Evolutionary conservation across 805 yeast genomes (phyloP).

Genomic region (Schwanniomyces yamadae): DNA sequence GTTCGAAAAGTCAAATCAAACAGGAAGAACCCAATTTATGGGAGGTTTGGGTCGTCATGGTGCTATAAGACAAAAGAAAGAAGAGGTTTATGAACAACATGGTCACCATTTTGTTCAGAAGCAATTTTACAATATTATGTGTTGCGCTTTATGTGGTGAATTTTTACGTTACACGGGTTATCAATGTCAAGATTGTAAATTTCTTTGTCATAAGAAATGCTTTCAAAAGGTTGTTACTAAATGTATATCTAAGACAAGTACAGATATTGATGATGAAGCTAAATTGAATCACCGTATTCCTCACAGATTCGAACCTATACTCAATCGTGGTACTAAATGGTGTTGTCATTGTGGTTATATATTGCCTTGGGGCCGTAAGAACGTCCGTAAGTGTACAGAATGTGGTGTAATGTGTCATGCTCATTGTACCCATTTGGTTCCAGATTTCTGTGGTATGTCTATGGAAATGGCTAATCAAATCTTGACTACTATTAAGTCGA

Average conservation of each 20-base stretch:
- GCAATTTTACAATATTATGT: slow-evolving; percentile 93
- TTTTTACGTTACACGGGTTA: slow-evolving; percentile 84
- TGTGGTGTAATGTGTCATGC: slow-evolving; percentile 96
- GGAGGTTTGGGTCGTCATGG: slow-evolving; percentile 80
- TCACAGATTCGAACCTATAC: slow-evolving; percentile 88
- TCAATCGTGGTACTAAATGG: slow-evolving; percentile 97
- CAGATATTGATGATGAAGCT: slow-evolving; percentile 66
- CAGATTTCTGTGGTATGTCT: slow-evolving; percentile 98
- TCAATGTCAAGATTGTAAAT: slow-evolving; percentile 83
- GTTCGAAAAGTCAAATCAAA: slow-evolving; percentile 61
- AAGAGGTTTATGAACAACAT: slow-evolving; percentile 87
- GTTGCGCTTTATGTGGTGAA: slow-evolving; percentile 97
- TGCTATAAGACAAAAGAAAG: slow-evolving; percentile 92
- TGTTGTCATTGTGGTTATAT: slow-evolving; percentile 99
- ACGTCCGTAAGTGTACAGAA: slow-evolving; percentile 86
- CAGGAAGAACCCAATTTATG: slow-evolving; percentile 38
- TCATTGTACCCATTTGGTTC: slow-evolving; percentile 89
- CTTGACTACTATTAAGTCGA: slow-evolving; percentile 74
- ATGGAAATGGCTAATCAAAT: slow-evolving; percentile 95
- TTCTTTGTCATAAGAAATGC: slow-evolving; percentile 79
- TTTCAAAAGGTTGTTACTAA: slow-evolving; percentile 78
- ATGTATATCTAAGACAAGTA: slow-evolving; percentile 75
- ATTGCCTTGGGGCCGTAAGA: slow-evolving; percentile 91
- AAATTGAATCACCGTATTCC: slow-evolving; percentile 95
- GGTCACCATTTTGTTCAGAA: slow-evolving; percentile 97